Evolutionary conservation across 2,329 filamentous ascomycete genomes (phyloP).

Genomic region (Exophiala sp.): DNA sequence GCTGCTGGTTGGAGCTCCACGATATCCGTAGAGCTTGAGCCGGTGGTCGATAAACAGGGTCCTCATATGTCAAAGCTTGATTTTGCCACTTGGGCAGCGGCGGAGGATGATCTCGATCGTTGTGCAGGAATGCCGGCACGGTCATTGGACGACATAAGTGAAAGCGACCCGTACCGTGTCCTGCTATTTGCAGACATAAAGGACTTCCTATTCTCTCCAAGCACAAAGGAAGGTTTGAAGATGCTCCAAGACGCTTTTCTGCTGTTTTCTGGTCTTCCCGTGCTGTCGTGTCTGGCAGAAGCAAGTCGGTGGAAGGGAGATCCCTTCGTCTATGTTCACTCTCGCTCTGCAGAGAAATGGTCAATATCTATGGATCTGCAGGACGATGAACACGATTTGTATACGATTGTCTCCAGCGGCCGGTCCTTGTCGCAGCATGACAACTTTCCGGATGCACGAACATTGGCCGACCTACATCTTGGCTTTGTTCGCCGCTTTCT

Average conservation of each 20-base stretch:
- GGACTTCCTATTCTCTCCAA: slow-evolving; percentile 48
- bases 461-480: slow-evolving; percentile 32
- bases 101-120: slow-evolving; percentile 25
- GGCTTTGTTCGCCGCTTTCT: slow-evolving; percentile 51
- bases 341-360: slow-evolving; percentile 44
- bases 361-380: background rate
- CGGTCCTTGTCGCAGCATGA: background rate
- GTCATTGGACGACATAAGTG: slow-evolving; percentile 65
- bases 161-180: slow-evolving; percentile 77
- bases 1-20: slow-evolving; percentile 62
- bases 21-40: slow-evolving; percentile 14
- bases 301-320: slow-evolving; percentile 33
- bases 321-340: slow-evolving; percentile 63
- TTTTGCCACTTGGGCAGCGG: slow-evolving; percentile 25
- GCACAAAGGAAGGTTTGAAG: slow-evolving; percentile 33
- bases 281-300: slow-evolving; percentile 44
- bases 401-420: background rate
- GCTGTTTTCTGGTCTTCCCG: slow-evolving; percentile 60
- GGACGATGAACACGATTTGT: background rate
- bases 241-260: slow-evolving; percentile 65
- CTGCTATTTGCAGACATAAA: slow-evolving; percentile 73
- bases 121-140: slow-evolving; percentile 55
- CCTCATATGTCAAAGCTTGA: slow-evolving; percentile 34
- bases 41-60: slow-evolving; percentile 9
- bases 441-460: background rate